A percentile compares a stretch with the other conserved stretches of the same genome.
Evolutionary conservation across 495 filamentous ascomycete species (phyloP).

Genomic region (Trichoderma parareesei): DNA sequence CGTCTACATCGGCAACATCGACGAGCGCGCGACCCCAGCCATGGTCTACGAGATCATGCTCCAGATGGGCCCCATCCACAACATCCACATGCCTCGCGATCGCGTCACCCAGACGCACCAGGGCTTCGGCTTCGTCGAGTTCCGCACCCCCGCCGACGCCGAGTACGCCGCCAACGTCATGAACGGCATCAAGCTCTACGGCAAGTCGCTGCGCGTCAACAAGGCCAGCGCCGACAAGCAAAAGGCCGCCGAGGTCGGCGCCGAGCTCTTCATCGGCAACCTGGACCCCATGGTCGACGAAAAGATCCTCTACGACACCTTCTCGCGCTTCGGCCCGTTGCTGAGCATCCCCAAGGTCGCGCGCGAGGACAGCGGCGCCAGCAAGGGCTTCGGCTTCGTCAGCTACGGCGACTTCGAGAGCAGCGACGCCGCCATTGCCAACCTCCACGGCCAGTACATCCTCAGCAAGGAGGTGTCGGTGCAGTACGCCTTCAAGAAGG

Average conservation of each 20-base stretch:
- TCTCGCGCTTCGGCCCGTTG: slow-evolving; percentile 84
- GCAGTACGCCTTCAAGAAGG: slow-evolving; percentile 99
- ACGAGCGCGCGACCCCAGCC: slow-evolving; percentile 86
- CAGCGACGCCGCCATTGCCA: slow-evolving; percentile 80
- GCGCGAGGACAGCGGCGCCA: slow-evolving; percentile 81
- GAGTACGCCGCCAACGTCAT: slow-evolving; percentile 96
- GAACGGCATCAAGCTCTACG: slow-evolving; percentile 89
- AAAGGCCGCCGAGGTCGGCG: slow-evolving; percentile 89
- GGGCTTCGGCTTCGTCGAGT: slow-evolving; percentile 98
- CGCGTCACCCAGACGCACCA: slow-evolving; percentile 94
- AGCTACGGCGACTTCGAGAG: slow-evolving; percentile 93
- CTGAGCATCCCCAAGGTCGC: slow-evolving; percentile 86
- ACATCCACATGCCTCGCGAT: slow-evolving; percentile 96
- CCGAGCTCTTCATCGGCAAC: slow-evolving; percentile 95
- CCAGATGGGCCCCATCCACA: slow-evolving; percentile 91
- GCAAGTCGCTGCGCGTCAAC: slow-evolving; percentile 94
- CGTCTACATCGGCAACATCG: slow-evolving; percentile 95
- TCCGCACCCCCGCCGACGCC: slow-evolving; percentile 90
- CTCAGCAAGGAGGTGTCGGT: slow-evolving; percentile 95
- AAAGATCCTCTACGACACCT: slow-evolving; percentile 95
- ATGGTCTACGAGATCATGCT: slow-evolving; percentile 97
- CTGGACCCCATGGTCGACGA: slow-evolving; percentile 92
- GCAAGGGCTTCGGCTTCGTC: slow-evolving; percentile 95
- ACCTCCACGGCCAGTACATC: slow-evolving; percentile 94
- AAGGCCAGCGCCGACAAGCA: slow-evolving; percentile 89